Evolutionary conservation across 257 asterid genomes (phyloP).

Genomic region (Petunia secreta): DNA sequence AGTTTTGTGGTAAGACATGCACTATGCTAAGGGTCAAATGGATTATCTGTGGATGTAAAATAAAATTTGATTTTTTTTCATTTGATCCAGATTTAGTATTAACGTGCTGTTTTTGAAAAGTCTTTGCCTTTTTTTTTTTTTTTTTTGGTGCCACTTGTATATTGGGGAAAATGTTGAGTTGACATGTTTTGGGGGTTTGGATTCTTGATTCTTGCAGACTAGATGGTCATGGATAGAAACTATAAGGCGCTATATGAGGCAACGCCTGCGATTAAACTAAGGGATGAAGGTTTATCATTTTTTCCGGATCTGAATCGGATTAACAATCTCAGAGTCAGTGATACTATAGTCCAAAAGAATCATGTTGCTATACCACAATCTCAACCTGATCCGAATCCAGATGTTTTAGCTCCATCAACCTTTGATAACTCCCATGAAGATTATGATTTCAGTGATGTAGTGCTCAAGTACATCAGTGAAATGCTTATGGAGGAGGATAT

Average conservation of each 20-base stretch:
- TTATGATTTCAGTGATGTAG: constrained; percentile 66
- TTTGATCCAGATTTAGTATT: constrained; percentile 30
- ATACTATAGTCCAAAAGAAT: constrained; percentile 35
- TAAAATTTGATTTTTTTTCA: background rate
- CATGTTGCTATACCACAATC: constrained; percentile 15
- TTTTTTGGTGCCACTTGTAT: constrained; percentile 23
- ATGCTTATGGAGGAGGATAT: constrained; percentile 88
- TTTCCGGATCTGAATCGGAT: constrained; percentile 36
- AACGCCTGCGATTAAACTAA: constrained; percentile 37
- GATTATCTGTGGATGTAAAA: background rate
- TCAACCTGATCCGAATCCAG: constrained; percentile 30
- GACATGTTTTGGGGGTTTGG: constrained; percentile 26
- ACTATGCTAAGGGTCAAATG: background rate
- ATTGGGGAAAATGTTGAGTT: constrained; percentile 9
- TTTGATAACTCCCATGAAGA: constrained; percentile 53
- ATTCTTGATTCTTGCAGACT: constrained; percentile 23
- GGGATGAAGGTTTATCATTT: constrained; percentile 9
- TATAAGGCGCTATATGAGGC: constrained; percentile 34
- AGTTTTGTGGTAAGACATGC: background rate
- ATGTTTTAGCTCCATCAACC: constrained; percentile 34
- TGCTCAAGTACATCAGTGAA: constrained; percentile 60
- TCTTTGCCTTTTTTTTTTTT: constrained; percentile 16
- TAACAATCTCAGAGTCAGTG: constrained; percentile 34
- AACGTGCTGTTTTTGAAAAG: constrained; percentile 22
- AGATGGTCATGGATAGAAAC: constrained; percentile 65